These are phyloP conservation scores for Sporobolomyces roseus DNA, from an alignment of 768 basidiomycete genomes.

Conservation along the genomic window DNA sequence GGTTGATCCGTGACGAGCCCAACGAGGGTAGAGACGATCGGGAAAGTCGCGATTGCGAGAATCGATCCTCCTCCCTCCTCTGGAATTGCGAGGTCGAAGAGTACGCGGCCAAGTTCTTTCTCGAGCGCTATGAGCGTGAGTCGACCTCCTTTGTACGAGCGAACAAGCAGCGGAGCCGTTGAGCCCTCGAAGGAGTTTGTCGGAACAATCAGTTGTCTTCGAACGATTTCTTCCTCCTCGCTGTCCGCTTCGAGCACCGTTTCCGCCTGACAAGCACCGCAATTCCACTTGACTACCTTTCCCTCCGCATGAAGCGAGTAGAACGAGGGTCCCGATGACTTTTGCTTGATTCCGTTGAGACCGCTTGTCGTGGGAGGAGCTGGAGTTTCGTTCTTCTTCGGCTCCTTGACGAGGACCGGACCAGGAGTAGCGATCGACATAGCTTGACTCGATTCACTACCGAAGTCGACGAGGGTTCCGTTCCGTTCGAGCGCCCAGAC, in stretches of 20 bases:
- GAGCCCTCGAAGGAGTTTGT: conserved; percentile 52
- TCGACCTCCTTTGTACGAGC: not conserved
- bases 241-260: not conserved
- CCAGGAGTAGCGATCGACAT: conserved; percentile 46
- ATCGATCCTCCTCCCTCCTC: not conserved
- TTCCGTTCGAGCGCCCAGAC: conserved; percentile 57
- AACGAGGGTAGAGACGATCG: not conserved
- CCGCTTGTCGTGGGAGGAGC: conserved; percentile 9
- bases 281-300: conserved; percentile 57
- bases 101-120: not conserved
- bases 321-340: conserved; percentile 36
- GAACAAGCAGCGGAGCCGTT: conserved; percentile 46
- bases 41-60: not conserved
- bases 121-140: not conserved
- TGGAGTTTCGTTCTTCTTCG: conserved; percentile 50
- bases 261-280: conserved; percentile 39
- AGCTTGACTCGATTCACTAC: not conserved
- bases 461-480: conserved; percentile 22
- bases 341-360: not conserved
- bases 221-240: conserved; percentile 3
- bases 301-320: conserved; percentile 59
- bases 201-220: conserved; percentile 39
- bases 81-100: not conserved
- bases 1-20: not conserved
- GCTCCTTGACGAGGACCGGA: conserved; percentile 52